Conservation (phyloP, 1,284 basidiomycete genomes). For the Trametes hirsuta region DNA sequence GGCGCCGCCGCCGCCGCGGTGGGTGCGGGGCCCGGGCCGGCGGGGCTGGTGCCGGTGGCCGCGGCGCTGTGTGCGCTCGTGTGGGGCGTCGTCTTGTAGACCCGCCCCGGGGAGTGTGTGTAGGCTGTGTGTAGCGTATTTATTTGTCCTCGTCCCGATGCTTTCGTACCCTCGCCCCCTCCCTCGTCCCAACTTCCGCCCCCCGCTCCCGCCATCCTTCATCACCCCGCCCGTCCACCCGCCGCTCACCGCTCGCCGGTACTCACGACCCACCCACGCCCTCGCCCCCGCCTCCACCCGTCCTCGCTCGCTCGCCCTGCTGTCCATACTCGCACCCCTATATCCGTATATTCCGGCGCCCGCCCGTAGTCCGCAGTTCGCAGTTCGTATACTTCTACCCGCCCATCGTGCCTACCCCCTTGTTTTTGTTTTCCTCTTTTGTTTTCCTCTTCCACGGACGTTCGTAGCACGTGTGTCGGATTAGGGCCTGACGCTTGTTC, state of each 20-base stretch:
- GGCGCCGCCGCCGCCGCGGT: conserved; percentile 3
- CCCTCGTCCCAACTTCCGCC: not conserved
- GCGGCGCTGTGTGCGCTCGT: not conserved
- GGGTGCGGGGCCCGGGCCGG: not conserved
- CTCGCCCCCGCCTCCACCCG: too few relatives aligned
- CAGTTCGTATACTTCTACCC: not conserved
- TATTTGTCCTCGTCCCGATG: not conserved
- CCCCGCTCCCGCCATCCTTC: not conserved
- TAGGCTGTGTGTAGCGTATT: not conserved
- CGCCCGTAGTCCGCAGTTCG: not conserved
- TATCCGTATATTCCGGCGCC: not conserved
- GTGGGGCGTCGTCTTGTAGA: conserved; percentile 7
- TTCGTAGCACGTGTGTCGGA: conserved; percentile 1
- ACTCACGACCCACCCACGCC: not conserved
- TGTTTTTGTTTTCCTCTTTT: not conserved
- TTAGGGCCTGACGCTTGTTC: not conserved
- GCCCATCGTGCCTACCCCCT: not conserved
- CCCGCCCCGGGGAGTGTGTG: too few relatives aligned
- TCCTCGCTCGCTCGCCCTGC: not conserved
- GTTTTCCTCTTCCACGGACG: not conserved
- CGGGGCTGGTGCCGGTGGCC: not conserved
- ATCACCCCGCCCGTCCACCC: too few relatives aligned
- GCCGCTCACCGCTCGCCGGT: too few relatives aligned
- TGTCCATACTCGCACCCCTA: not conserved
- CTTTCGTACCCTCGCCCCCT: not conserved